A percentile compares a stretch with the other conserved stretches of the same genome.
phyloP scores from a whole-genome alignment of 2,329 filamentous ascomycete genomes.

The Tolypocladium amazonense region DNA sequence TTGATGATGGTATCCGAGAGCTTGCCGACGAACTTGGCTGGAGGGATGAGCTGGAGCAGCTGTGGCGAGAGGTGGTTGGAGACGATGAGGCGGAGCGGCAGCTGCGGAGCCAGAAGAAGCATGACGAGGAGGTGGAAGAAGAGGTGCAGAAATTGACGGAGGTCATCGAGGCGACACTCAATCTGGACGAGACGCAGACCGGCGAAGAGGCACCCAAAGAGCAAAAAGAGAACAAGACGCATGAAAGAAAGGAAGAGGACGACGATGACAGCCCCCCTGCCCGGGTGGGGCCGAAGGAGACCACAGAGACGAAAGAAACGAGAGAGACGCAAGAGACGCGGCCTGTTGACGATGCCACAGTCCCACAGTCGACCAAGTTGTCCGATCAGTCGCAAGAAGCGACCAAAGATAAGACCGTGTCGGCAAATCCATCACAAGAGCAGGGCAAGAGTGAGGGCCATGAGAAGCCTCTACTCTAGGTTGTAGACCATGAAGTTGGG shows the following conservation, averaged over 20 bases:
- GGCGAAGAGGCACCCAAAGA: background rate
- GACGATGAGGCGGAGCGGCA: conserved; percentile 44
- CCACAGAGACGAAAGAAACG: background rate
- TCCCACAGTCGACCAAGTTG: background rate
- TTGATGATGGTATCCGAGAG: conserved; percentile 69
- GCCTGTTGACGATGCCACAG: background rate
- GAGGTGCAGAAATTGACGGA: conserved; percentile 30
- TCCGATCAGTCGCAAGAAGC: background rate
- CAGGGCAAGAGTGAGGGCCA: background rate
- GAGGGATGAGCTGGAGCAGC: conserved; percentile 66
- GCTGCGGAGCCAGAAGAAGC: conserved; percentile 19
- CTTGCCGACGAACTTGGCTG: conserved; percentile 76
- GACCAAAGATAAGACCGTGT: background rate
- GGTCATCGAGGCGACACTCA: conserved; percentile 22
- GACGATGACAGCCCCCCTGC: background rate
- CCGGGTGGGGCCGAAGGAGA: background rate
- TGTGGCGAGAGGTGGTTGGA: conserved; percentile 63
- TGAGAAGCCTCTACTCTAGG: background rate
- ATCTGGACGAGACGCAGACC: conserved; percentile 13
- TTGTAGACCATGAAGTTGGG: background rate
- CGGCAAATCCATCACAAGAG: background rate
- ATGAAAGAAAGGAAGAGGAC: background rate
- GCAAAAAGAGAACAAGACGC: background rate
- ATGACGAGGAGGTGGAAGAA: conserved; percentile 26
- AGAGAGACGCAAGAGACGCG: background rate